Evolutionary conservation across 805 yeast species (phyloP).

Genomic region (Metschnikowia shivogae): DNA sequence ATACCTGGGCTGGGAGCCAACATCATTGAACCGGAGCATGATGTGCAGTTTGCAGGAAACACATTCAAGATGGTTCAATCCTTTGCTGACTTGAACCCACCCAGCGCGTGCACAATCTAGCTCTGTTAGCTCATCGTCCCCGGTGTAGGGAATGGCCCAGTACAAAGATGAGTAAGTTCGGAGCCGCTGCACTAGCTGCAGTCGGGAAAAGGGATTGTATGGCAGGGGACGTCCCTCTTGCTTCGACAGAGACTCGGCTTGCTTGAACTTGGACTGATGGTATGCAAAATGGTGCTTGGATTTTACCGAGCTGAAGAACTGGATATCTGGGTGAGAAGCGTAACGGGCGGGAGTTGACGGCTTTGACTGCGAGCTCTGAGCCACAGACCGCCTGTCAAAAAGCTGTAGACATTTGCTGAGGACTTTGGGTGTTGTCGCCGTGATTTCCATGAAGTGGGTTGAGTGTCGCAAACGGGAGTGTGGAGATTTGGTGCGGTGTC

Average conservation of each 20-base stretch:
- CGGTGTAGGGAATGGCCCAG: constrained; percentile 39
- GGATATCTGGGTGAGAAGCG: constrained; percentile 35
- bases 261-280: constrained; percentile 26
- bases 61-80: constrained; percentile 33
- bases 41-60: constrained; percentile 29
- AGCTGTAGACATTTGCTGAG: constrained; percentile 14
- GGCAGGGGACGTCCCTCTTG: constrained; percentile 7
- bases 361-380: neutral
- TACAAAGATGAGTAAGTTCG: constrained; percentile 41
- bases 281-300: constrained; percentile 34
- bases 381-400: neutral
- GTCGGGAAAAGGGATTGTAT: constrained; percentile 38
- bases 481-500: neutral
- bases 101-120: constrained; percentile 49
- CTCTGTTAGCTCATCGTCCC: constrained; percentile 34
- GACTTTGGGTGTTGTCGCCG: constrained; percentile 15
- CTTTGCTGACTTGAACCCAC: constrained; percentile 35
- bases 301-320: constrained; percentile 35
- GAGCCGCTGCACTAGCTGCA: constrained; percentile 37
- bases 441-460: constrained; percentile 1
- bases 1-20: constrained; percentile 11
- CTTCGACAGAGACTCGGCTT: neutral
- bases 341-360: constrained; percentile 16
- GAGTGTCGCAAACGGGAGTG: neutral
- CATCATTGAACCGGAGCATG: constrained; percentile 25